Evolutionary conservation across 352 stramenopile species (phyloP).

Genomic region (Phytophthora multivora): DNA sequence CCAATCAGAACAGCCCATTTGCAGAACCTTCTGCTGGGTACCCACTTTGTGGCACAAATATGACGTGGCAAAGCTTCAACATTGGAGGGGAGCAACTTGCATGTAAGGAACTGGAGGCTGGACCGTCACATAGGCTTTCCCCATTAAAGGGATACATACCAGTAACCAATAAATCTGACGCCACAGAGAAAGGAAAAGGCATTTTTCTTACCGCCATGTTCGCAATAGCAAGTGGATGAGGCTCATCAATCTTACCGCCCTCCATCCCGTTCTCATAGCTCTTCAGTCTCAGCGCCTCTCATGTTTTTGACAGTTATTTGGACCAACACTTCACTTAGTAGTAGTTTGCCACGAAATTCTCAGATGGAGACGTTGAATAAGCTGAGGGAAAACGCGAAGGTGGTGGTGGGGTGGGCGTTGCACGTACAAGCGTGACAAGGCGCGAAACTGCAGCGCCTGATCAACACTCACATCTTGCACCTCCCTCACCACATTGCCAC

Average conservation of each 20-base stretch:
- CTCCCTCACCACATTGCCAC: not conserved
- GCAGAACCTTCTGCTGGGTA: slow-evolving; percentile 18
- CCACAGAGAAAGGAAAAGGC: too few species aligned
- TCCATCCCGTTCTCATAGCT: not conserved
- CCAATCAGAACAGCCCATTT: slow-evolving; percentile 27
- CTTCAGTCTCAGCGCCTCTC: slow-evolving; percentile 13
- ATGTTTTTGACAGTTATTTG: slow-evolving; percentile 19
- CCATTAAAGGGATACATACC: too few species aligned
- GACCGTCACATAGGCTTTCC: too few species aligned
- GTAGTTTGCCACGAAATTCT: slow-evolving; percentile 29
- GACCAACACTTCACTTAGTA: slow-evolving; percentile 15
- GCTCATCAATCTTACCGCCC: not conserved
- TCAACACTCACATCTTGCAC: not conserved
- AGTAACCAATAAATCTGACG: too few species aligned
- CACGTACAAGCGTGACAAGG: slow-evolving; percentile 18
- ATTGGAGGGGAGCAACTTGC: too few species aligned
- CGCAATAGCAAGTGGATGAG: slow-evolving; percentile 10
- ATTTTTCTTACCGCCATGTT: slow-evolving; percentile 18
- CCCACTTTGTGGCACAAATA: slow-evolving; percentile 2
- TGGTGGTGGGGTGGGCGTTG: slow-evolving; percentile 5
- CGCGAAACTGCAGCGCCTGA: slow-evolving; percentile 21
- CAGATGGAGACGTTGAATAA: slow-evolving; percentile 18
- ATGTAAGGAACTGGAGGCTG: too few species aligned
- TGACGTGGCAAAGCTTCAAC: not conserved
- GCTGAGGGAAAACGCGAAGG: slow-evolving; percentile 18